Conservation (phyloP, 257 asterid genomes). For the Ehretia macrophylla region DNA sequence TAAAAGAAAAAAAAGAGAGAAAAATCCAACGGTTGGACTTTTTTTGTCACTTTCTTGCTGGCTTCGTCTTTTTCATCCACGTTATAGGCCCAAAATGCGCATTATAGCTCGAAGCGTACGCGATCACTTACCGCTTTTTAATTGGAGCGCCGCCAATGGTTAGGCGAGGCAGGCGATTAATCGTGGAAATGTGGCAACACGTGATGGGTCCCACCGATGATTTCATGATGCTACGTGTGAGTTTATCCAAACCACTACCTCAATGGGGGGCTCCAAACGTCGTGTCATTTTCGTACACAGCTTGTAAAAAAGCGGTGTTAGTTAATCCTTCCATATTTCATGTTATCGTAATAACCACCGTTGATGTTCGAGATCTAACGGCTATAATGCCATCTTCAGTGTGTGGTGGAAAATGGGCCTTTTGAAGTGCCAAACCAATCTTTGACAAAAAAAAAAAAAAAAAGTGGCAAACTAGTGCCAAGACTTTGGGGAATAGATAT, state of each 20-base stretch:
- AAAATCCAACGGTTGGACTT: too few relatives aligned
- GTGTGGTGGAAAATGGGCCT: not conserved
- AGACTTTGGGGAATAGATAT: not conserved
- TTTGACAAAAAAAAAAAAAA: too few relatives aligned
- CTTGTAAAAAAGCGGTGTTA: too few relatives aligned
- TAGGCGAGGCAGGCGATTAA: slow-evolving; percentile 7
- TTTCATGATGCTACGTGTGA: slow-evolving; percentile 9
- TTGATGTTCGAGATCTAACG: not conserved
- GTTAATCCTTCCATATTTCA: not conserved
- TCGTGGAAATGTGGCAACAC: not conserved
- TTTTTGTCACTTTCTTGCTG: too few relatives aligned
- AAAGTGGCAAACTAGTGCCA: not conserved
- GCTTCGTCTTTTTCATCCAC: too few relatives aligned
- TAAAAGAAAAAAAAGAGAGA: too few relatives aligned
- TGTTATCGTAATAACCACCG: not conserved
- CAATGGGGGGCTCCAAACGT: slow-evolving; percentile 9
- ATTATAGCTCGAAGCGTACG: too few relatives aligned
- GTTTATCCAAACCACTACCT: slow-evolving; percentile 6
- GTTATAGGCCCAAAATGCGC: too few relatives aligned
- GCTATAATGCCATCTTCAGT: too few relatives aligned
- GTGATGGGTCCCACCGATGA: slow-evolving; percentile 1
- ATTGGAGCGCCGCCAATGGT: too few relatives aligned
- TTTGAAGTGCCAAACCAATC: too few relatives aligned
- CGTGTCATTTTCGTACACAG: not conserved
- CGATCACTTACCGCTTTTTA: too few relatives aligned